Evolutionary conservation across 2,329 filamentous ascomycete genomes (phyloP), one percentile per base, ranked within the genome.

Genomic region (Aspergillus pseudoterreus): DNA sequence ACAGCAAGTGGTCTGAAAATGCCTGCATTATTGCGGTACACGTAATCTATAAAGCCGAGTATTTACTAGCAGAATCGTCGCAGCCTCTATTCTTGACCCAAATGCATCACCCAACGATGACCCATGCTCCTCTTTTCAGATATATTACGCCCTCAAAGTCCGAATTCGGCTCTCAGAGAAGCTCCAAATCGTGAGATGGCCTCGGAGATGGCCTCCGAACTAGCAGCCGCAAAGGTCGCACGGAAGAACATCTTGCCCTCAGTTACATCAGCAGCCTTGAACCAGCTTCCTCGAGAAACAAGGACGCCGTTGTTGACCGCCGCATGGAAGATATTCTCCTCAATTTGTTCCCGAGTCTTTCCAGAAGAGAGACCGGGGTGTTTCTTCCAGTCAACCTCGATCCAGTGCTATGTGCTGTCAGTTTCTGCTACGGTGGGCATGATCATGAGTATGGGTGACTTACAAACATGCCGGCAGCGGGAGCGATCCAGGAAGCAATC

Each of bases 401-500:
- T 73, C 76, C 76, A 78, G 58, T 77, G 74, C 72, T 75, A 45
- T 14, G 10, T 9, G 15, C 15, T 10, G 49, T 55, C 42, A 53
- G 30, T 45, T n/a, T 39, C 4, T 35, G 38, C 5, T 6, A 19
- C 12, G 14, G 15, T 21, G 11, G 6, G 22, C 36, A 43, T 21
- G 51, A 32, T 11, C 17, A n/a, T 24, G 24, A 9, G 24, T 39
- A 6, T 12, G 30, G 33, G 17, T 14, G 4, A 84, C 86, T 79
- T 73, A 90, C 87, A 81, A 99, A 99, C 94, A 99, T 99, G 67
- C 92, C 92, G 1, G 92, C 90, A 51, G 80, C 81, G 0, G 92
- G 92, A 0, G 88, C 82, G 22, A 77, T 81, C 91, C 92, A 97
- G 69, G 78, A 84, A 15, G 90, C 87, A 32, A 96, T 77, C 19